Conservation (phyloP, 2,329 filamentous ascomycete genomes). For the Tricladium varicosporioides region DNA sequence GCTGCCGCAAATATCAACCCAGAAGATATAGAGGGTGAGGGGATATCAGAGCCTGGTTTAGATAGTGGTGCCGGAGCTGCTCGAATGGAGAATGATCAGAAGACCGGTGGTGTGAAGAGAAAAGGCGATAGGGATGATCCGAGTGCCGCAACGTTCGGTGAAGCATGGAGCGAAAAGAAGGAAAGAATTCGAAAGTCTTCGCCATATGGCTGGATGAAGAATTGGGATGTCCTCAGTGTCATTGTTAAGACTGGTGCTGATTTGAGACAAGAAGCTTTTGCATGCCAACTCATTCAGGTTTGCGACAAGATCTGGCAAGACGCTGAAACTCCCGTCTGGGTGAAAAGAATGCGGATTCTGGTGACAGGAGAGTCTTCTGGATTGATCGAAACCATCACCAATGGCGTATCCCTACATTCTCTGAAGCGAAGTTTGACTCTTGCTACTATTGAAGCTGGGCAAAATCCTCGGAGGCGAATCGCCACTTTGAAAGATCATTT, state of each 20-base stretch:
- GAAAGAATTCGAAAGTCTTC: conserved; percentile 81
- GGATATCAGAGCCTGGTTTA: conserved; percentile 39
- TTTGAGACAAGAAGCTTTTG: conserved; percentile 80
- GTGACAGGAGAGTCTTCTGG: conserved; percentile 83
- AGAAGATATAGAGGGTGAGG: conserved; percentile 56
- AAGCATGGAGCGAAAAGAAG: conserved; percentile 81
- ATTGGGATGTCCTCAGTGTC: conserved; percentile 83
- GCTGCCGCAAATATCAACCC: conserved; percentile 46
- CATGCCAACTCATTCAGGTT: conserved; percentile 78
- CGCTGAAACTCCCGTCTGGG: conserved; percentile 75
- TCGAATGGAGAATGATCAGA: conserved; percentile 86
- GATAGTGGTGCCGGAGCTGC: conserved; percentile 74
- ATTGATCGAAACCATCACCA: conserved; percentile 84
- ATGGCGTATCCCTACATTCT: conserved; percentile 83
- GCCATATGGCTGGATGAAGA: conserved; percentile 85
- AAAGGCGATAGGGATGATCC: conserved; percentile 83
- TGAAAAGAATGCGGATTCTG: conserved; percentile 82
- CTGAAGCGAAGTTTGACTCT: conserved; percentile 80
- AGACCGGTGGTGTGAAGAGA: conserved; percentile 77
- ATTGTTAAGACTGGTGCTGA: conserved; percentile 87
- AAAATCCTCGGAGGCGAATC: conserved; percentile 72
- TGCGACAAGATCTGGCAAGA: conserved; percentile 82
- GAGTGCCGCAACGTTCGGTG: conserved; percentile 81
- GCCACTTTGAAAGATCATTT: conserved; percentile 82
- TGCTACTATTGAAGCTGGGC: conserved; percentile 68